Percentiles rank a stretch among this genome's conserved stretches.
Conservation (phyloP, 2,329 filamentous ascomycete genomes). For the Trichoderma gracile region DNA sequence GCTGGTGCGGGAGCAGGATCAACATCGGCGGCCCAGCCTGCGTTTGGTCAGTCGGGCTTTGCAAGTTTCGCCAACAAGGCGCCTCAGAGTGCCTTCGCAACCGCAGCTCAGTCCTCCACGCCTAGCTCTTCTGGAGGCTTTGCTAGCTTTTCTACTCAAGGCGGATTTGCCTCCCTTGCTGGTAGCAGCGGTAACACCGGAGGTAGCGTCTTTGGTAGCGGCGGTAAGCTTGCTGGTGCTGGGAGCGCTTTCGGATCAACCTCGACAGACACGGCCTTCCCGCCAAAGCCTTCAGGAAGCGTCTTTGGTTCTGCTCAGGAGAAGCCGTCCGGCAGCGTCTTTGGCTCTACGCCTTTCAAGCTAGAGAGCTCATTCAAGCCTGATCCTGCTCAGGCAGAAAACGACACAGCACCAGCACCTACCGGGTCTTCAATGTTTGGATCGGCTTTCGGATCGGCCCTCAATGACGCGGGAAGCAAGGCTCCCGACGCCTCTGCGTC, state of each 20-base stretch:
- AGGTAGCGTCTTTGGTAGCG: conserved; percentile 42
- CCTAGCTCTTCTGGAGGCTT: conserved; percentile 50
- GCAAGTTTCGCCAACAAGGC: conserved; percentile 43
- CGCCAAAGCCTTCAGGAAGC: conserved; percentile 48
- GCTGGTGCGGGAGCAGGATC: conserved; percentile 28
- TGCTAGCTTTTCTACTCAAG: conserved; percentile 54
- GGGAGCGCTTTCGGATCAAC: conserved; percentile 37
- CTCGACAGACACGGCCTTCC: conserved; percentile 40
- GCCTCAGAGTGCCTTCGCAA: conserved; percentile 41
- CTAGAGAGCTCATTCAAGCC: conserved; percentile 67
- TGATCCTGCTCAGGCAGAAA: conserved; percentile 62
- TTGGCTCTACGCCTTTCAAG: conserved; percentile 63
- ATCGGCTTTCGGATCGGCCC: conserved; percentile 59
- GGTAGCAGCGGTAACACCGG: conserved; percentile 39
- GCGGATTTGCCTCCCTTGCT: conserved; percentile 56
- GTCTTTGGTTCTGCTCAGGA: conserved; percentile 53
- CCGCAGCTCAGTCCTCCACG: conserved; percentile 34
- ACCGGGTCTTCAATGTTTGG: conserved; percentile 58
- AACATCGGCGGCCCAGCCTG: conserved; percentile 34
- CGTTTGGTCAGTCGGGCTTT: conserved; percentile 59
- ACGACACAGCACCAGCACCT: conserved; percentile 48
- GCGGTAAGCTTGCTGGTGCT: conserved; percentile 39
- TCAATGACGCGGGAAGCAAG: conserved; percentile 51
- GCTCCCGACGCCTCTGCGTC: conserved; percentile 38
- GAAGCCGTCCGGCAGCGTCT: conserved; percentile 47